These are phyloP conservation scores for Fistulifera solaris DNA, from an alignment of 108 stramenopile genomes.

Conservation along the genomic window DNA sequence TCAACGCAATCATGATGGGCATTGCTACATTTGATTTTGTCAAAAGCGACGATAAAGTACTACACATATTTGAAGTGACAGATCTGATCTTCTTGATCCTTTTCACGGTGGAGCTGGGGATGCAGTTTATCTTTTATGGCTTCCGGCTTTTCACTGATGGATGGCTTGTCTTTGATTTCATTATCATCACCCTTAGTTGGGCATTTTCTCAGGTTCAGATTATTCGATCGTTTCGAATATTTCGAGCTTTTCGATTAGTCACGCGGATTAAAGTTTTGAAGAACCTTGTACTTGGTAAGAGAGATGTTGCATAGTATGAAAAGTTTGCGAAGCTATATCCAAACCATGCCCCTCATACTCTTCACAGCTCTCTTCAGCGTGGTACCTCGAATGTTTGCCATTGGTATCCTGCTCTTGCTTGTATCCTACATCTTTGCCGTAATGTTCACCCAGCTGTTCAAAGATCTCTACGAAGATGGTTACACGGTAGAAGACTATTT, in stretches of 20 bases:
- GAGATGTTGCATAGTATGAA: background rate
- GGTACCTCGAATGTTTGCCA: conserved; percentile 50
- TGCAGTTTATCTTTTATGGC: conserved; percentile 53
- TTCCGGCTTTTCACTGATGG: conserved; percentile 42
- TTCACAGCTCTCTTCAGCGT: conserved; percentile 38
- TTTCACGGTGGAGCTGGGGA: conserved; percentile 53
- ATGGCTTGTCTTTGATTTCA: conserved; percentile 67
- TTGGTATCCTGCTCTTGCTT: conserved; percentile 33
- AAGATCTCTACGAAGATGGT: conserved; percentile 22
- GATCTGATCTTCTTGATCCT: conserved; percentile 53
- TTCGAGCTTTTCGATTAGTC: conserved; percentile 64
- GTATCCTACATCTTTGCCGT: conserved; percentile 62
- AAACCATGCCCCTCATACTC: background rate
- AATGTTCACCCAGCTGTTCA: conserved; percentile 56
- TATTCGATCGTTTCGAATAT: conserved; percentile 70
- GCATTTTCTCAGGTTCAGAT: conserved; percentile 44
- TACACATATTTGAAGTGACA: conserved; percentile 24
- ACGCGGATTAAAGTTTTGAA: conserved; percentile 58
- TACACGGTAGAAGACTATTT: conserved; percentile 39
- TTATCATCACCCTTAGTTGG: conserved; percentile 57
- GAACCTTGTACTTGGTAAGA: conserved; percentile 41
- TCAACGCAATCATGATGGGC: conserved; percentile 76
- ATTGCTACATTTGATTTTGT: conserved; percentile 58
- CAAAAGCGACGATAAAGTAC: conserved; percentile 17
- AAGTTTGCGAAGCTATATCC: background rate